Evolutionary conservation across 208 protist species (phyloP).

Genomic region (Trypanosoma scelopori): DNA sequence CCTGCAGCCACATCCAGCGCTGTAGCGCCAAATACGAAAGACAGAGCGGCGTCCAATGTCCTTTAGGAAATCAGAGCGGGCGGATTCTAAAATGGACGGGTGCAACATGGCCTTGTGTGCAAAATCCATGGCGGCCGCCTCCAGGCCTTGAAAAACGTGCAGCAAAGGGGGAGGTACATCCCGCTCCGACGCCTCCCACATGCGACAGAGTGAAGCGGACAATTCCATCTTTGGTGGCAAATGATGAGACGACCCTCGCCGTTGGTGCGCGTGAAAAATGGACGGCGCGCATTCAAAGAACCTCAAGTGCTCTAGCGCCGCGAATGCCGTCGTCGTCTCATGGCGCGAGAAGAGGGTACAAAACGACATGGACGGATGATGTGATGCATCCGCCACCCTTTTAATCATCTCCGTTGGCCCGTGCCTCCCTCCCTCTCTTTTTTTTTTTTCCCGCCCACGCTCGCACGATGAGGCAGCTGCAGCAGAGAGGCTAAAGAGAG

Average conservation of each 20-base stretch:
- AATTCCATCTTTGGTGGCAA: slow-evolving; percentile 19
- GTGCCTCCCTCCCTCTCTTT: background rate
- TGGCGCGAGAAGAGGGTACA: slow-evolving; percentile 27
- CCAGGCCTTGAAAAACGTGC: slow-evolving; percentile 35
- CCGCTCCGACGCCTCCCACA: slow-evolving; percentile 10
- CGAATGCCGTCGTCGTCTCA: slow-evolving; percentile 44
- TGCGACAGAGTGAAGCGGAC: slow-evolving; percentile 17
- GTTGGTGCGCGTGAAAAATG: slow-evolving; percentile 15
- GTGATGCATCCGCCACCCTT: background rate
- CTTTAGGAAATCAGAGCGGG: slow-evolving; percentile 28
- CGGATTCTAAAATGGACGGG: slow-evolving; percentile 9
- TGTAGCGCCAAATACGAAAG: slow-evolving; percentile 67
- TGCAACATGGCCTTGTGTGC: slow-evolving; percentile 27
- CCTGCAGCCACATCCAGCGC: slow-evolving; percentile 48
- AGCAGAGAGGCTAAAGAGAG: background rate
- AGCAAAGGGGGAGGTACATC: slow-evolving; percentile 39
- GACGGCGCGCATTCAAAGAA: slow-evolving; percentile 22
- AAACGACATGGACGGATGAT: slow-evolving; percentile 8
- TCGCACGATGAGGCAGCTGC: no score
- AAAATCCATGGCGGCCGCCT: slow-evolving; percentile 35
- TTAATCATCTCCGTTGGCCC: background rate
- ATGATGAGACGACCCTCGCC: background rate
- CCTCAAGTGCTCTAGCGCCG: slow-evolving; percentile 28
- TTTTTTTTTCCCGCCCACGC: no score
- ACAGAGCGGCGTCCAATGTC: slow-evolving; percentile 49